Conservation (phyloP, 169 alveolate species). For the Amoebophrya sp. region DNA sequence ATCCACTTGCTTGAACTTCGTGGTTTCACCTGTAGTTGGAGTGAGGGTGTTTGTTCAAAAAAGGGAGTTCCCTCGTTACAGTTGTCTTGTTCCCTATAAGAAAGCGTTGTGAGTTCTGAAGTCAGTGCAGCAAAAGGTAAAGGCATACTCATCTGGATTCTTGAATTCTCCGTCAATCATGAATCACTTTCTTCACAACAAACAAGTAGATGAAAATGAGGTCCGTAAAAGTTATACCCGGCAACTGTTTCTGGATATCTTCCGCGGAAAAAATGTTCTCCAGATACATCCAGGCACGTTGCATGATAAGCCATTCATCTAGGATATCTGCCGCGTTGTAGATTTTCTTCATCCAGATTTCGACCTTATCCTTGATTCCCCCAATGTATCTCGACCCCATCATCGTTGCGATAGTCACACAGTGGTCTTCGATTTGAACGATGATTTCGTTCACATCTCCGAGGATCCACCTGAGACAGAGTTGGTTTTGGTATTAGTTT, state of each 20-base stretch:
- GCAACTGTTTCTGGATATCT: constrained; percentile 79
- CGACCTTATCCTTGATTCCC: constrained; percentile 73
- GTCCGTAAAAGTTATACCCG: constrained; percentile 48
- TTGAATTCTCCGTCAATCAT: too few species aligned
- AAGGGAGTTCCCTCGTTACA: too few species aligned
- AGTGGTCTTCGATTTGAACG: constrained; percentile 75
- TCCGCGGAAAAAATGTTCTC: constrained; percentile 78
- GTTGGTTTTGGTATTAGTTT: background rate
- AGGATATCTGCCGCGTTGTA: constrained; percentile 72
- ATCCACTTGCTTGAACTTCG: constrained; percentile 77
- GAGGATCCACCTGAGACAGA: constrained; percentile 53
- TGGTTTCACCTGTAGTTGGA: constrained; percentile 61
- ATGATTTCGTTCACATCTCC: constrained; percentile 73
- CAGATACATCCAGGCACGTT: constrained; percentile 57
- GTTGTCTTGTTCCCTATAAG: too few species aligned
- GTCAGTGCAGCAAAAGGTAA: too few species aligned
- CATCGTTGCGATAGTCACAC: constrained; percentile 72
- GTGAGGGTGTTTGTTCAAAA: too few species aligned
- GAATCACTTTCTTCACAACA: too few species aligned
- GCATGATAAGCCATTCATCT: constrained; percentile 78
- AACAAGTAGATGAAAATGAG: too few species aligned
- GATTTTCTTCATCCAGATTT: constrained; percentile 78
- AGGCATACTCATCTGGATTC: too few species aligned
- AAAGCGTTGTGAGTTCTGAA: too few species aligned
- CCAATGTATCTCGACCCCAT: constrained; percentile 72